phyloP scores from a whole-genome alignment of 495 filamentous ascomycete genomes.

The Rhypophila decipiens region DNA sequence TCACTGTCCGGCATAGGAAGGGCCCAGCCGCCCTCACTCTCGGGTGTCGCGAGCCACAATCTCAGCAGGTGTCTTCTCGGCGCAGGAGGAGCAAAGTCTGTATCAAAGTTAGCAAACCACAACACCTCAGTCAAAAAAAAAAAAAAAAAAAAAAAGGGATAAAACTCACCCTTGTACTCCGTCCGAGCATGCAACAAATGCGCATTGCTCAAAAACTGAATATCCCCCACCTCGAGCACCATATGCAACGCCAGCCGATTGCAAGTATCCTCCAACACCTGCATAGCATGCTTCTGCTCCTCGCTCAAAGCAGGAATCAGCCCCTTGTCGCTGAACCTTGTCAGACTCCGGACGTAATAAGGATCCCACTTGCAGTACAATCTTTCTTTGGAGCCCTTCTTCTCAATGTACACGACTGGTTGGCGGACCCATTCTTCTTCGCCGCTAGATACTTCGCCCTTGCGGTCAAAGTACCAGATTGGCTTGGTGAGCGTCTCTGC shows the following conservation, averaged over 20 bases:
- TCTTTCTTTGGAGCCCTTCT: conserved; percentile 32
- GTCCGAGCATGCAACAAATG: conserved; percentile 68
- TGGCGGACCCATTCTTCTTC: conserved; percentile 71
- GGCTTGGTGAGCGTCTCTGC: conserved; percentile 66
- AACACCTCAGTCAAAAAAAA: background rate
- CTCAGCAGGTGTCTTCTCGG: conserved; percentile 75
- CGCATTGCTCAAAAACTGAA: conserved; percentile 66
- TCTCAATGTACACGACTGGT: conserved; percentile 68
- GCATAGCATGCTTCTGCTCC: conserved; percentile 56
- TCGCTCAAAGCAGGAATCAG: conserved; percentile 60
- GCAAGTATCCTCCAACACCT: conserved; percentile 63
- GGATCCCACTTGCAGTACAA: conserved; percentile 68
- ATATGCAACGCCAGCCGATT: conserved; percentile 62
- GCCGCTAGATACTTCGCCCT: conserved; percentile 71
- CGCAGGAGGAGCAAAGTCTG: conserved; percentile 52
- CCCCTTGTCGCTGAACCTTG: conserved; percentile 58
- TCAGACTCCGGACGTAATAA: conserved; percentile 65
- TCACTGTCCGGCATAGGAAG: conserved; percentile 73
- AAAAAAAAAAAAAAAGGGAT: no score
- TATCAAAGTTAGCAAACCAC: conserved; percentile 7
- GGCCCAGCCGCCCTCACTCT: conserved; percentile 78
- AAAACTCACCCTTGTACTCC: conserved; percentile 42
- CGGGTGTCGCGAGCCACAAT: conserved; percentile 75
- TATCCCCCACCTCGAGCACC: conserved; percentile 72
- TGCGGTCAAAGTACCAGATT: conserved; percentile 92